phyloP scores from a whole-genome alignment of 352 stramenopile species.

The Phytophthora pistaciae region DNA sequence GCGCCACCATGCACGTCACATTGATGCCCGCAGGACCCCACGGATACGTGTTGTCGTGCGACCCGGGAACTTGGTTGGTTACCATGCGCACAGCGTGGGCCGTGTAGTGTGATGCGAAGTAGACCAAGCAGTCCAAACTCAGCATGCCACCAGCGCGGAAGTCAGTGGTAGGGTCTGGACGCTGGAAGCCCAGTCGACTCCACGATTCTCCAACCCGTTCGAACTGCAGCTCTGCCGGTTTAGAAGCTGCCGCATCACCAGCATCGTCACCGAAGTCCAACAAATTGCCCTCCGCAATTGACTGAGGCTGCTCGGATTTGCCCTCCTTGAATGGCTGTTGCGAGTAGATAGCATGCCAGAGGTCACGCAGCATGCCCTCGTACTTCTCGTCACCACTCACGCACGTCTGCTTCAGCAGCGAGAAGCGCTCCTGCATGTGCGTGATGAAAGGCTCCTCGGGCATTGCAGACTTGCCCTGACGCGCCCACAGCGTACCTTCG shows the following conservation, averaged over 20 bases:
- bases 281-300: slow-evolving; percentile 38
- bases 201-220: slow-evolving; percentile 80
- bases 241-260: neutral
- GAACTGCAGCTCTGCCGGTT: slow-evolving; percentile 48
- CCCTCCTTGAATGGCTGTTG: slow-evolving; percentile 46
- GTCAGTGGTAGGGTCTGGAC: slow-evolving; percentile 86
- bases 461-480: slow-evolving; percentile 61
- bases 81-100: slow-evolving; percentile 79
- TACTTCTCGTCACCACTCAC: slow-evolving; percentile 69
- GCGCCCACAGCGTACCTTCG: slow-evolving; percentile 61
- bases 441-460: slow-evolving; percentile 60
- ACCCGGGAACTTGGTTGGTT: slow-evolving; percentile 78
- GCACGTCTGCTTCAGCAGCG: slow-evolving; percentile 76
- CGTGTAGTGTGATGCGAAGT: slow-evolving; percentile 81
- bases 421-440: slow-evolving; percentile 75
- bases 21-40: slow-evolving; percentile 89
- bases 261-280: slow-evolving; percentile 30
- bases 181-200: slow-evolving; percentile 86
- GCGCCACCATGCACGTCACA: slow-evolving; percentile 83
- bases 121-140: slow-evolving; percentile 83
- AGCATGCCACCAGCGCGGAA: slow-evolving; percentile 86
- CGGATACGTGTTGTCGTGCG: slow-evolving; percentile 84
- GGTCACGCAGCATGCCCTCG: slow-evolving; percentile 61
- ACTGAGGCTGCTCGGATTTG: slow-evolving; percentile 20
- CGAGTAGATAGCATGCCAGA: slow-evolving; percentile 80